Evolutionary conservation across 2,329 filamentous ascomycete species (phyloP), one percentile per base, ranked within the genome.

Genomic region (Trichoderma atrobrunneum): DNA sequence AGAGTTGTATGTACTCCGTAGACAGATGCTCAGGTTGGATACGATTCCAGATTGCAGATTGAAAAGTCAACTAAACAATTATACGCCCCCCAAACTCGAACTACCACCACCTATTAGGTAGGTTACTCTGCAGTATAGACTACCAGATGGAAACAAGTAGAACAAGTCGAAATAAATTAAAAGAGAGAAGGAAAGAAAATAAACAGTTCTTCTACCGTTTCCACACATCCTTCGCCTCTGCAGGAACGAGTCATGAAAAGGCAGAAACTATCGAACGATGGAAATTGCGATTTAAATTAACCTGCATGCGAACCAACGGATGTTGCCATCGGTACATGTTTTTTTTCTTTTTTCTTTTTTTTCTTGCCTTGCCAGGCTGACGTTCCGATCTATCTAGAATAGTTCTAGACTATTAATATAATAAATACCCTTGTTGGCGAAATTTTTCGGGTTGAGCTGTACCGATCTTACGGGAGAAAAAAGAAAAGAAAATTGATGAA

Each of bases 211-310:
- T 24, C 21, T 21, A 16, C 6, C 7, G 26, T 56, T 66, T 14
- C 21, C 43, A 56, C 63, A 24, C 64, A 67, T 14, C 64, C 48
- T 21, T 67, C 21, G 21, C 64, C 16, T 32, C 51, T 67, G 64
- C 64, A 67, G 64, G 32, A 43, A 67, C 64, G 64, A 67, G 64
- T 67, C 64, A 67, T 67, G 64, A 30, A 51, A 54, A 14, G 59
- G 26, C 4, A 14, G 16, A 30, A 56, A 59, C 51, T 57, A 67
- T 67, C 34, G 51, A n/a, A 59, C 26, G 21, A 39, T 18, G 30
- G 30, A 56, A n/a, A 57, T 67, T 67, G 51, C 16, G 24, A 36
- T 34, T 57, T 67, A 30, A 30, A 39, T 64, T 64, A 64, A 30
- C 26, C 36, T 48, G 36, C 18, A 63, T 48, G 54, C 26, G 54